Conservation (phyloP, 495 filamentous ascomycete genomes). For the Sabuloglossum arenarium region DNA sequence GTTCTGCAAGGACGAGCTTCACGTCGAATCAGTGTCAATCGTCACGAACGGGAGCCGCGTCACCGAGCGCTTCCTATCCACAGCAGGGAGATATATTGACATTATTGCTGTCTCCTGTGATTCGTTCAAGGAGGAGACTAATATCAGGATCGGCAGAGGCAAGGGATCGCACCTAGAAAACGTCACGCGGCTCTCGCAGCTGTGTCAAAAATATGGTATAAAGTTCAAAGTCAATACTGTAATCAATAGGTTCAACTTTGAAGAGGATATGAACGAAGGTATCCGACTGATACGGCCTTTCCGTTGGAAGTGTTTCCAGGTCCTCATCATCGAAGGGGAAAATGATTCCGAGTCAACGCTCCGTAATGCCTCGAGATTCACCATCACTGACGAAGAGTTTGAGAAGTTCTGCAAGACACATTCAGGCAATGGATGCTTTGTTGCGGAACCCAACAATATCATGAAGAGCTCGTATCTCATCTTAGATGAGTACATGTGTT, state of each 20-base stretch:
- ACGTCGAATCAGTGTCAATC: constrained; percentile 30
- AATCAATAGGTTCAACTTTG: constrained; percentile 26
- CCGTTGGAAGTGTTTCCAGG: constrained; percentile 39
- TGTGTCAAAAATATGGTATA: constrained; percentile 26
- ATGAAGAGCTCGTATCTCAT: constrained; percentile 33
- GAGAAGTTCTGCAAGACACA: constrained; percentile 27
- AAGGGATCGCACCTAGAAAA: constrained; percentile 23
- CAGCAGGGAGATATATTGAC: constrained; percentile 26
- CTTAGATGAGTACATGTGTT: constrained; percentile 33
- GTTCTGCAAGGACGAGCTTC: constrained; percentile 29
- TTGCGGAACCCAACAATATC: constrained; percentile 28
- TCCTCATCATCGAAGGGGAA: constrained; percentile 31
- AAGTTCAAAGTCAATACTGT: constrained; percentile 42
- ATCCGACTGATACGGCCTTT: constrained; percentile 25
- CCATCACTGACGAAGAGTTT: constrained; percentile 29
- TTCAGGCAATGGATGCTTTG: constrained; percentile 19
- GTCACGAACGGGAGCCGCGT: constrained; percentile 32
- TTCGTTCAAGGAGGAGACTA: constrained; percentile 32
- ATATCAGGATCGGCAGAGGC: constrained; percentile 30
- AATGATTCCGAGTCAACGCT: constrained; percentile 26
- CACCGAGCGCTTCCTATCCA: constrained; percentile 20
- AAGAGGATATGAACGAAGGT: constrained; percentile 31
- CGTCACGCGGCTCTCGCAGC: constrained; percentile 21
- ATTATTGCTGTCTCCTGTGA: constrained; percentile 35
- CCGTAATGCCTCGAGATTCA: constrained; percentile 24